Percentiles rank a stretch among this genome's conserved stretches.
Conservation (phyloP, 495 filamentous ascomycete species). For the Hypomontagnella submonticulosa region DNA sequence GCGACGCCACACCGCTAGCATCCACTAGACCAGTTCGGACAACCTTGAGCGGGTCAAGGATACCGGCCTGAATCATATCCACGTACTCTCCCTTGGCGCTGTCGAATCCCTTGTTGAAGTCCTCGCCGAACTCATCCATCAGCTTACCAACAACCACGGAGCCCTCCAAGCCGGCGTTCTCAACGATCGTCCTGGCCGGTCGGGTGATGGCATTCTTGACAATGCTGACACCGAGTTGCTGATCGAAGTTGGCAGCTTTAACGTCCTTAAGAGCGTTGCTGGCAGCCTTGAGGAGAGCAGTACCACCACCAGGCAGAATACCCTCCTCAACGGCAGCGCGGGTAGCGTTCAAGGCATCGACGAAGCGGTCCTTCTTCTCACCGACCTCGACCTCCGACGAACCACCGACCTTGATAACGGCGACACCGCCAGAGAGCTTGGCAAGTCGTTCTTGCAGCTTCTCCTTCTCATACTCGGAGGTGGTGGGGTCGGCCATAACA, state of each 20-base stretch:
- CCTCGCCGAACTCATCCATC: conserved; percentile 87
- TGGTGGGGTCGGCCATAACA: conserved; percentile 90
- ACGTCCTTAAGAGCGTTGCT: conserved; percentile 83
- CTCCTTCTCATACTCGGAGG: conserved; percentile 99
- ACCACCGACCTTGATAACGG: conserved; percentile 98
- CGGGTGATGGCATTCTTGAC: conserved; percentile 97
- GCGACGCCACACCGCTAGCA: conserved; percentile 93
- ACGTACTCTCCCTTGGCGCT: conserved; percentile 96
- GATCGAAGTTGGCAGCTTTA: conserved; percentile 95
- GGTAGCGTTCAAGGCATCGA: conserved; percentile 97
- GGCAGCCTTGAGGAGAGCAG: conserved; percentile 96
- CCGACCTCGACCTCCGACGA: conserved; percentile 97
- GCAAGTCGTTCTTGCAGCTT: conserved; percentile 99
- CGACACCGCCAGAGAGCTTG: conserved; percentile 98
- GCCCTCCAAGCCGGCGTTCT: conserved; percentile 97
- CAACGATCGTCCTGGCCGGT: conserved; percentile 92
- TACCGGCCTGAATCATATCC: conserved; percentile 97
- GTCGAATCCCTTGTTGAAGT: conserved; percentile 99
- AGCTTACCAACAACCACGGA: conserved; percentile 98
- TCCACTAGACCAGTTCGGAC: conserved; percentile 95
- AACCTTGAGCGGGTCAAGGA: conserved; percentile 98
- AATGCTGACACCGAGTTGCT: conserved; percentile 97
- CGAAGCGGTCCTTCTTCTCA: conserved; percentile 99
- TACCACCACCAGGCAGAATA: conserved; percentile 98
- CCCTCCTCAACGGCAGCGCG: conserved; percentile 98